phyloP scores from a whole-genome alignment of 805 yeast species.

The Starmerella tilneyi region DNA sequence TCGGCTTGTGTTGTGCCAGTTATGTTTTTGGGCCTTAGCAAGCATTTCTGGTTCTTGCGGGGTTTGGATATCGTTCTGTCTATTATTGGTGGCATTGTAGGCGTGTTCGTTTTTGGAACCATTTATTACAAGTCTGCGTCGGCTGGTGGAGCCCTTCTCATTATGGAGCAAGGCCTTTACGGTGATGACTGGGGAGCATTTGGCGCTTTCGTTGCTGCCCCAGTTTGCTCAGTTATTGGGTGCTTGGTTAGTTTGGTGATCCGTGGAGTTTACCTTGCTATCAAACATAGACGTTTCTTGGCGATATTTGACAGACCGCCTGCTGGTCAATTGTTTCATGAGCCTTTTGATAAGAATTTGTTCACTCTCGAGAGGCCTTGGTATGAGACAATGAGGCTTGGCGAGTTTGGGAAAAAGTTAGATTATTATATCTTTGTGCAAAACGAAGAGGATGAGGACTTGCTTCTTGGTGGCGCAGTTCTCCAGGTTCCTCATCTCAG shows the following conservation, averaged over 20 bases:
- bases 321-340: slow-evolving; percentile 12
- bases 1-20: slow-evolving; percentile 82
- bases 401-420: slow-evolving; percentile 8
- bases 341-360: slow-evolving; percentile 17
- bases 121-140: slow-evolving; percentile 55
- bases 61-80: slow-evolving; percentile 78
- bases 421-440: slow-evolving; percentile 24
- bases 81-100: slow-evolving; percentile 71
- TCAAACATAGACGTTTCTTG: slow-evolving; percentile 11
- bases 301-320: slow-evolving; percentile 24
- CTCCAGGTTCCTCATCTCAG: slow-evolving; percentile 4
- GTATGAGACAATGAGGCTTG: slow-evolving; percentile 20
- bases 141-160: slow-evolving; percentile 65
- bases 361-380: slow-evolving; percentile 20
- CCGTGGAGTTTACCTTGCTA: slow-evolving; percentile 21
- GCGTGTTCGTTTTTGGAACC: slow-evolving; percentile 74
- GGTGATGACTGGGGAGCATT: slow-evolving; percentile 84
- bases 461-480: slow-evolving; percentile 11
- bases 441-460: slow-evolving; percentile 5
- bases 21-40: slow-evolving; percentile 65
- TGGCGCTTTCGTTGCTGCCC: slow-evolving; percentile 89
- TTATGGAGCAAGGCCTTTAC: slow-evolving; percentile 60
- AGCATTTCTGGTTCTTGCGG: slow-evolving; percentile 53
- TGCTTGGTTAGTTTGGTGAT: slow-evolving; percentile 42
- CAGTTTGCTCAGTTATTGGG: slow-evolving; percentile 61